Conservation (phyloP, 345 rosid species). For the Eucalyptus sp. region DNA sequence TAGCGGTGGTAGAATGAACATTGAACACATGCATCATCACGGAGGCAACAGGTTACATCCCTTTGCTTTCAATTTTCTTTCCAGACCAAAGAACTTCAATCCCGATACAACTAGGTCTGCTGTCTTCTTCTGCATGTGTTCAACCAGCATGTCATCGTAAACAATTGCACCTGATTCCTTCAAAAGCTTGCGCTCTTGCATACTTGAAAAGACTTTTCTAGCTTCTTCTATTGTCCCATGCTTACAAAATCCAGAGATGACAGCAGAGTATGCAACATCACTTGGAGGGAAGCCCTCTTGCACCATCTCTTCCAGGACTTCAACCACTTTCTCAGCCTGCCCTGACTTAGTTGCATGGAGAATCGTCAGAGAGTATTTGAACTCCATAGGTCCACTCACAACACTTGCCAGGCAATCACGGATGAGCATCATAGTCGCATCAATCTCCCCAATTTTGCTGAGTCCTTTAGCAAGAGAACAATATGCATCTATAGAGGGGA, state of each 20-base stretch:
- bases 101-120: slow-evolving; percentile 72
- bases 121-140: slow-evolving; percentile 73
- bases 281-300: slow-evolving; percentile 44
- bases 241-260: slow-evolving; percentile 68
- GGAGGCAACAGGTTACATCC: slow-evolving; percentile 22
- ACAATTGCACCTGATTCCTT: slow-evolving; percentile 59
- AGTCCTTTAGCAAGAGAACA: slow-evolving; percentile 58
- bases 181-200: slow-evolving; percentile 38
- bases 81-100: slow-evolving; percentile 78
- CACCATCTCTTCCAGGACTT: slow-evolving; percentile 68
- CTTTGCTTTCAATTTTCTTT: slow-evolving; percentile 69
- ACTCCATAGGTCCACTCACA: slow-evolving; percentile 61
- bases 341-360: slow-evolving; percentile 50
- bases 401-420: slow-evolving; percentile 74
- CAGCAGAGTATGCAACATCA: slow-evolving; percentile 51
- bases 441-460: slow-evolving; percentile 71
- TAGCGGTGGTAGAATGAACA: neutral
- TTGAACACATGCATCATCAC: neutral
- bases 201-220: slow-evolving; percentile 49
- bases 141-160: slow-evolving; percentile 68
- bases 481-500: slow-evolving; percentile 66
- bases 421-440: slow-evolving; percentile 70
- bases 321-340: slow-evolving; percentile 43
- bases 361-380: slow-evolving; percentile 55
- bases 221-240: slow-evolving; percentile 71